phyloP scores from a whole-genome alignment of 306 rosid genomes.

The Cicer pinnatifidum region DNA sequence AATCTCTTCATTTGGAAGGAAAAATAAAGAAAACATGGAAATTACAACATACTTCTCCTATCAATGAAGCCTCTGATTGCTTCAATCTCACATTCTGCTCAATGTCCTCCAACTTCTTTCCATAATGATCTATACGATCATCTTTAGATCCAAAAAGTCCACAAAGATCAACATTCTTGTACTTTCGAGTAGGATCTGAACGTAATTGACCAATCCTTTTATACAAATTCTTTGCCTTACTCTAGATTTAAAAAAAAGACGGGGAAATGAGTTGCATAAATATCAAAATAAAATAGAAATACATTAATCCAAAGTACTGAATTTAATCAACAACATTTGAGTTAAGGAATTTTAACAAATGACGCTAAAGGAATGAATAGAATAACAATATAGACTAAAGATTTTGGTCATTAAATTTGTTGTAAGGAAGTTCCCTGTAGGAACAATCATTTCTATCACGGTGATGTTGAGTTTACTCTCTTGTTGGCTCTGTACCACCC shows the following conservation, averaged over 20 bases:
- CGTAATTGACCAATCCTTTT: conserved; percentile 54
- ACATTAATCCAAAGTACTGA: background rate
- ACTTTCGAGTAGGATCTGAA: conserved; percentile 53
- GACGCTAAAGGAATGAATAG: conserved; percentile 16
- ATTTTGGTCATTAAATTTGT: background rate
- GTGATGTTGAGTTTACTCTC: no score
- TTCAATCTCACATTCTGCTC: conserved; percentile 73
- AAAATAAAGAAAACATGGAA: conserved; percentile 28
- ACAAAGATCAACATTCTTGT: conserved; percentile 46
- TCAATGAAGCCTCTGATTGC: conserved; percentile 68
- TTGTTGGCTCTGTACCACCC: no score
- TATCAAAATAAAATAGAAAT: conserved; percentile 26
- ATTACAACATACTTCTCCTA: conserved; percentile 72
- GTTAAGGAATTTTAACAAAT: background rate
- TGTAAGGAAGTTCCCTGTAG: background rate
- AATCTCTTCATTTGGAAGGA: conserved; percentile 5
- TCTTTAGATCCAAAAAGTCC: conserved; percentile 62
- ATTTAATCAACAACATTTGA: conserved; percentile 9
- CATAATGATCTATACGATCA: conserved; percentile 65
- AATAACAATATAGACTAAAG: background rate
- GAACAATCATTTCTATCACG: background rate
- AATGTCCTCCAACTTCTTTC: conserved; percentile 68
- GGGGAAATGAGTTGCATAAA: conserved; percentile 31
- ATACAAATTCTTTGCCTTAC: conserved; percentile 60
- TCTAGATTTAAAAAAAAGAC: conserved; percentile 53